Conservation (phyloP, 306 rosid species). For the Quercus robur region DNA sequence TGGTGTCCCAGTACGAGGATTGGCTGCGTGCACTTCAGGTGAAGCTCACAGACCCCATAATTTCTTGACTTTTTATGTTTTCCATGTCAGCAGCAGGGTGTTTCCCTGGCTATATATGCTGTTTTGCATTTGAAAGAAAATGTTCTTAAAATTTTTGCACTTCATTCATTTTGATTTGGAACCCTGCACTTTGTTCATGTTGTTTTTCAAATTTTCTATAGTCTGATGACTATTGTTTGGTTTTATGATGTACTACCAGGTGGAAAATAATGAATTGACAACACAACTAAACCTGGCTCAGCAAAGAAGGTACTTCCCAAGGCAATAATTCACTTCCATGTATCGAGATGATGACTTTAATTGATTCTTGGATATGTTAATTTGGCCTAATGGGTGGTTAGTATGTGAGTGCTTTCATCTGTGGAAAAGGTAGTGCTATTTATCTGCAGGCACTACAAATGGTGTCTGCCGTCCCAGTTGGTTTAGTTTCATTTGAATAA, state of each 20-base stretch:
- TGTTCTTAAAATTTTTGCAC: neutral
- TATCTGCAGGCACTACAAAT: neutral
- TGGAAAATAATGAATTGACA: conserved; percentile 79
- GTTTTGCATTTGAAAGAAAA: neutral
- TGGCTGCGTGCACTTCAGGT: neutral
- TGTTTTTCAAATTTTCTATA: neutral
- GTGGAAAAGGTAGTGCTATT: neutral
- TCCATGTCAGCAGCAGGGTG: too few species aligned
- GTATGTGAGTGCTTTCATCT: too few species aligned
- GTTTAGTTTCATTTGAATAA: conserved; percentile 1
- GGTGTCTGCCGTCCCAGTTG: neutral
- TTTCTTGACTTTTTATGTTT: too few species aligned
- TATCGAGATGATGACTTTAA: too few species aligned
- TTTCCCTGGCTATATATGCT: too few species aligned
- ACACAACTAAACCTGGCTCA: conserved; percentile 63
- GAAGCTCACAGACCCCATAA: too few species aligned
- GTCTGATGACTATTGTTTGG: neutral
- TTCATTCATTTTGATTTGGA: neutral
- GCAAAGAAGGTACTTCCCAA: conserved; percentile 46
- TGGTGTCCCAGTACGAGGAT: conserved; percentile 64
- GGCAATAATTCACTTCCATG: too few species aligned
- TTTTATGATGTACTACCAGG: conserved; percentile 24
- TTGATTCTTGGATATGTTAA: too few species aligned
- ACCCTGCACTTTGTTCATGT: neutral
- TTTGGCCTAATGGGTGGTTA: too few species aligned